Conservation (phyloP, 306 rosid genomes). For the Rosa rugosa region DNA sequence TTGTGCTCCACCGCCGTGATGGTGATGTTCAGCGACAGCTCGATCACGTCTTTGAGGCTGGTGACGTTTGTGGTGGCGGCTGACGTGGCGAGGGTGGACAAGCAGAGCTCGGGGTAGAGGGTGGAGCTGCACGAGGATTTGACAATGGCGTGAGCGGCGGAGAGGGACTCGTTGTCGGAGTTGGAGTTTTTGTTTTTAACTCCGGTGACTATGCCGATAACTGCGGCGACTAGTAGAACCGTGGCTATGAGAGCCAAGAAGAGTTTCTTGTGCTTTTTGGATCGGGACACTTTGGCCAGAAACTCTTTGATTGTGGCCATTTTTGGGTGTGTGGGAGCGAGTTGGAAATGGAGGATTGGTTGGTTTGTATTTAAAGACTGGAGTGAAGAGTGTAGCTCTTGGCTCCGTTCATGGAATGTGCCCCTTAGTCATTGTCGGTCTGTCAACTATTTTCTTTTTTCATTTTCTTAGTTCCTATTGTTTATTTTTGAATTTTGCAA, state of each 20-base stretch:
- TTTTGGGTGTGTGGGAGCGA: neutral
- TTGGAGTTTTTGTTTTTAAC: conserved; percentile 14
- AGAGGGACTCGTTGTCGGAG: neutral
- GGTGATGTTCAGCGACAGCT: conserved; percentile 45
- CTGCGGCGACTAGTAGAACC: conserved; percentile 39
- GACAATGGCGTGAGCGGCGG: conserved; percentile 47
- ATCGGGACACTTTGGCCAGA: conserved; percentile 34
- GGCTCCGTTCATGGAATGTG: neutral
- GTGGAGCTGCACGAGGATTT: conserved; percentile 61
- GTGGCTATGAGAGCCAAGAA: conserved; percentile 37
- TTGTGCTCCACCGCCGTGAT: conserved; percentile 45
- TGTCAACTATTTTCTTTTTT: neutral
- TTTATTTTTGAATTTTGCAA: neutral
- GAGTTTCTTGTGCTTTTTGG: conserved; percentile 36
- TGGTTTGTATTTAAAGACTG: neutral
- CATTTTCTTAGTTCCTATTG: neutral
- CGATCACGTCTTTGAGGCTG: conserved; percentile 48
- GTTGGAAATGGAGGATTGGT: neutral
- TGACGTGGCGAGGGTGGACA: conserved; percentile 50
- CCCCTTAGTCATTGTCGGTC: neutral
- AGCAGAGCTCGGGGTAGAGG: conserved; percentile 69
- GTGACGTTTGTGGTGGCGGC: conserved; percentile 29
- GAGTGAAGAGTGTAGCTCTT: conserved; percentile 1
- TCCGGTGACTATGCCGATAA: conserved; percentile 46
- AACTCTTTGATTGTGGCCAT: conserved; percentile 35